Base-by-base conservation (phyloP, 257 asterid genomes). In the Scutellaria baicalensis region DNA sequence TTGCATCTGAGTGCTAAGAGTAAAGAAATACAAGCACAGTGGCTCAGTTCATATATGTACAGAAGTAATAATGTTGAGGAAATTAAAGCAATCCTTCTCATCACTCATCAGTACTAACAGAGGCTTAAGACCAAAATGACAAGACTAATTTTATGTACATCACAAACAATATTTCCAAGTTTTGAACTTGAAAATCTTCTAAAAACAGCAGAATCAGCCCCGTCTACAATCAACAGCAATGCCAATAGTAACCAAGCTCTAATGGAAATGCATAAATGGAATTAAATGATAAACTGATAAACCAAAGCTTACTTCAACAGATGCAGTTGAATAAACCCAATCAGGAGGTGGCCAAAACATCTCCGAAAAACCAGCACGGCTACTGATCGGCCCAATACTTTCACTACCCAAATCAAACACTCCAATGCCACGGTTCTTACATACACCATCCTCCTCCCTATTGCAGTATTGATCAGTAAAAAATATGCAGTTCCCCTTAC, bases 331-430 rank as follows among this genome's bases (percentile, higher is more conserved):
- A 76, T 61, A 76, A 67, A 87, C 79, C 96, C 97, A 93, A 18
- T 79, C 71, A 23, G 97, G 96, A 35, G 96, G 97, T 6, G 96
- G 97, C 96, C 97, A 89, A 79, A 93, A 89, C 87, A 87, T 68
- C 73, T 79, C 83, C 18, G 88, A 75, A 81, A 76, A 86, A 23
- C 83, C 84, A 68, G 10, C 39, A 17, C 50, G 72, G 68, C 73
- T 69, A 70, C 62, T 72, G 42, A 90, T 77, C 8, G 92, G 85
- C 69, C 81, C 89, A 56, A 93, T 89, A 23, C 83, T 81, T 70
- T 95, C 90, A 59, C 75, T 84, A 71, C 78, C 97, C 86, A 93
- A 23, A 79, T 80, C 85, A 56, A 84, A 93, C 77, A 91, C 85
- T 23, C 93, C 91, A 13, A 87, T 73, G 16, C 88, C 89, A 0